Conservation (phyloP, 1,139 yeast species). For the Lodderomyces beijingensis region DNA sequence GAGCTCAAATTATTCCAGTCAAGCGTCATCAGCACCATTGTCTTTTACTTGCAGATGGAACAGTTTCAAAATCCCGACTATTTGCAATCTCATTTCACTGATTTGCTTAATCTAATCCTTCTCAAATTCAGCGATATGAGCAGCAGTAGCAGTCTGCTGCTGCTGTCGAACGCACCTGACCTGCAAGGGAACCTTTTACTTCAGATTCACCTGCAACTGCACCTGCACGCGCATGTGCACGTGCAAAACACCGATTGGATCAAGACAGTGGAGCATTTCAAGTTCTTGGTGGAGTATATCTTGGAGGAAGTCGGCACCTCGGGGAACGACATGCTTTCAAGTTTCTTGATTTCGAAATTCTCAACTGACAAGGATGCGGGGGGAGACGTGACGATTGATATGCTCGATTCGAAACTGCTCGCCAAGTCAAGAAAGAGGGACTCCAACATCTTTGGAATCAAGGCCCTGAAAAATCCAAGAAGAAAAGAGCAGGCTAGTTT, state of each 20-base stretch:
- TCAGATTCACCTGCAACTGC: too few relatives aligned
- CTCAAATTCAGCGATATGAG: slow-evolving; percentile 27
- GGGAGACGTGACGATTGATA: slow-evolving; percentile 1
- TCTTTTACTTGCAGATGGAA: slow-evolving; percentile 39
- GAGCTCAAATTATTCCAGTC: slow-evolving; percentile 25
- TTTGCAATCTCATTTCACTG: slow-evolving; percentile 25
- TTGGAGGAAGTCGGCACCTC: slow-evolving; percentile 38
- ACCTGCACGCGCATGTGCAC: slow-evolving; percentile 18
- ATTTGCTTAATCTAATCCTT: slow-evolving; percentile 29
- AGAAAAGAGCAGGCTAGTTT: slow-evolving; percentile 9
- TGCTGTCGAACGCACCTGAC: slow-evolving; percentile 1
- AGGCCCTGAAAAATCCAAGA: slow-evolving; percentile 22
- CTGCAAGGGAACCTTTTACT: background rate
- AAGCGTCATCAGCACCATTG: slow-evolving; percentile 31
- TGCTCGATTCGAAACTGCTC: background rate
- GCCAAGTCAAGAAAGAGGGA: slow-evolving; percentile 19
- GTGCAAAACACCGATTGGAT: slow-evolving; percentile 35
- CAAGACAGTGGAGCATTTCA: slow-evolving; percentile 29
- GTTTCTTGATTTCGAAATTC: slow-evolving; percentile 30
- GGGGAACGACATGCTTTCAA: slow-evolving; percentile 35
- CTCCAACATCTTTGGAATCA: slow-evolving; percentile 26
- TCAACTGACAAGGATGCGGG: slow-evolving; percentile 2
- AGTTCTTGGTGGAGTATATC: slow-evolving; percentile 26
- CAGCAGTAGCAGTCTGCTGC: slow-evolving; percentile 7
- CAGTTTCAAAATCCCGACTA: slow-evolving; percentile 40